Base-by-base conservation (phyloP, 1,284 basidiomycete genomes). In the Heterobasidion parviporum region DNA sequence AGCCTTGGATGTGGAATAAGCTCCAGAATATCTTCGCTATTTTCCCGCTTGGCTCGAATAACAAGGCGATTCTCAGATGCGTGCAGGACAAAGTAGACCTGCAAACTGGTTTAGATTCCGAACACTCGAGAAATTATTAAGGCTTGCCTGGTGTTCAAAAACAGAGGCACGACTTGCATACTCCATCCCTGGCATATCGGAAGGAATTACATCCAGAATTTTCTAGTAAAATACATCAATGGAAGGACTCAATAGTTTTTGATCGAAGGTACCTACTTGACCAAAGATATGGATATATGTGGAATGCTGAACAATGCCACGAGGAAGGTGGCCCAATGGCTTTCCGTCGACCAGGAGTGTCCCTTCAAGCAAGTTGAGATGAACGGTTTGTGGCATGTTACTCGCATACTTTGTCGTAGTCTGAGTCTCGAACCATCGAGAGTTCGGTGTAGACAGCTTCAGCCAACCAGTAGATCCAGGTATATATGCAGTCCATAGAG, bases 311-410 rank as follows among this genome's bases (percentile, higher is more conserved):
- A 67, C 44, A 41, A 78, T 73, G 0, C 61, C 57, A 0, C 38
- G 52, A 0, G 76, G 74, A 10, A 81, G 64, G 26, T 69, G 68
- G 5, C 72, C 70, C 4, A 77, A 53, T 1, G 71, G 66, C 50
- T 69, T 69, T 0, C 75, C 78, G 47, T 74, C 62, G 8, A 80
- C 67, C 6, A 78, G 63, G 4, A 81, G 65, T 8, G 60, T 56
- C 8, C 78, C 79, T 41, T 69, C 61, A 6, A 79, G 57, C 1
- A 79, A 43, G 54, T 81, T 70, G 14, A 74, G 58, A 56, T 74
- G 67, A 0, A 80, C 64, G 5, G 8, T 32, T 34, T 70, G 66
- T 2, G 57, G 18, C 2, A 64, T 60, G 5, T 66, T 68, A 16
- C 46, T 32, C 3, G 16, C 3, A 18, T 26, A 26, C 26, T 49